Evolutionary conservation across 371 early-diverging fungal species (phyloP), one percentile per base, ranked within the genome.

Genomic region (Capillidium rhysosporum): DNA sequence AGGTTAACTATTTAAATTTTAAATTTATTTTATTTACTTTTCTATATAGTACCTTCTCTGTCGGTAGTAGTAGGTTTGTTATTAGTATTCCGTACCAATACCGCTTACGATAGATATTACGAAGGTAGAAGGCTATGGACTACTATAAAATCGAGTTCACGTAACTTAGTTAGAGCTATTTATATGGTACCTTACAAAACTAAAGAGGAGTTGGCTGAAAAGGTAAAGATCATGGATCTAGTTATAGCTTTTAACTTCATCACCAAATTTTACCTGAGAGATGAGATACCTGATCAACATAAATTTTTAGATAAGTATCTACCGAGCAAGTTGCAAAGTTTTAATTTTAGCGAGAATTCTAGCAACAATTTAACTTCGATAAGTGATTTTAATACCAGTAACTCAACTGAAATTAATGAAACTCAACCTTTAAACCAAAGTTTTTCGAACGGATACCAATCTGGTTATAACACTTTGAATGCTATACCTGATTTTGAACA

Each of bases 81-180:
- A 23, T 66, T 83, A 45, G 80, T 79, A 40, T 85, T 85, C 64
- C 71, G 87, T 55, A 84, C 81, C 59, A 83, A 84, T 61, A 80
- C 82, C 1, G 74, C 82, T 0, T 85, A 85, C 61, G 80, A 79
- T 20, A 66, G 86, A 18, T 86, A 77, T 64, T 59, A 59, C 38
- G 60, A 59, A 53, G 60, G 60, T 23, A 23, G 60, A 38, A 44
- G 52, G 26, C 40, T 56, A 30, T 51, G 55, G 48, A 41, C 40
- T 12, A 23, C 5, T n/a, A 28, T 58, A 23, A 60, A 65, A 43
- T 73, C 74, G 31, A 72, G 73, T 49, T 63, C 68, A n/a, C 65
- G 80, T 26, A 80, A 80, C 54, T 60, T 79, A 25, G 69, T 80
- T 1, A 69, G 86, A 16, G 52, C 74, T 20, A 65, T 81, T 20